A percentile compares a stretch with the other conserved stretches of the same genome.
Evolutionary conservation across 176 grass and related monocot species (phyloP).

Genomic region (Bothriochloa decipiens): DNA sequence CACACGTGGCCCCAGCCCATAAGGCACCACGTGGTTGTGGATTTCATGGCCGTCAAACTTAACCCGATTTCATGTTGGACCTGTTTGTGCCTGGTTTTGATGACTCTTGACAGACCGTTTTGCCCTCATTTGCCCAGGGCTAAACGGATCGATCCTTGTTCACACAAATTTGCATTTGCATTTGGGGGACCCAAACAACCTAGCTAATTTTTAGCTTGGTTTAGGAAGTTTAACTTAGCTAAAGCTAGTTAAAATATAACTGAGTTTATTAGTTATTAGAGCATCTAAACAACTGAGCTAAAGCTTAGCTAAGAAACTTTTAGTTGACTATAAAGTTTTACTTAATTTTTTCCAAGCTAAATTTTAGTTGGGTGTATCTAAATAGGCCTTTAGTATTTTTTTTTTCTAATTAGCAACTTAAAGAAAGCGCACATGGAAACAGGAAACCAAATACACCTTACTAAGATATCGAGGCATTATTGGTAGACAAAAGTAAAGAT

Average conservation of each 20-base stretch:
- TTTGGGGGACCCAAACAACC: too few species aligned
- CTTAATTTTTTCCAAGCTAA: too few species aligned
- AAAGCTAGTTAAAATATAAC: too few species aligned
- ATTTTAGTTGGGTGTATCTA: too few species aligned
- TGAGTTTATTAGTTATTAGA: too few species aligned
- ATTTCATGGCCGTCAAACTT: constrained; percentile 59
- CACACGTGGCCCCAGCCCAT: constrained; percentile 41
- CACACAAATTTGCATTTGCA: neutral
- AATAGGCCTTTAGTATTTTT: too few species aligned
- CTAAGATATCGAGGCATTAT: neutral
- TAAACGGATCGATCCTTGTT: neutral
- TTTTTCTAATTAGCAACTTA: neutral
- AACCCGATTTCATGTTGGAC: constrained; percentile 43
- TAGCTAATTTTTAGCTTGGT: too few species aligned
- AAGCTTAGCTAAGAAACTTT: too few species aligned
- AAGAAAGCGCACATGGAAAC: neutral
- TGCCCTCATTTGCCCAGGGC: neutral
- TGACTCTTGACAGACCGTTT: neutral
- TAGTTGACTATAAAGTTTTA: too few species aligned
- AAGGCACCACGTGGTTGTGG: constrained; percentile 59
- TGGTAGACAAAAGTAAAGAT: neutral
- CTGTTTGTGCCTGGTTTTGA: neutral
- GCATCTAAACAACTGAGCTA: too few species aligned
- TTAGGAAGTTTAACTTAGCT: too few species aligned
- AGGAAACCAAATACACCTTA: neutral